Evolutionary conservation across 495 filamentous ascomycete species (phyloP).

Genomic region (Thermochaetoides thermophila): DNA sequence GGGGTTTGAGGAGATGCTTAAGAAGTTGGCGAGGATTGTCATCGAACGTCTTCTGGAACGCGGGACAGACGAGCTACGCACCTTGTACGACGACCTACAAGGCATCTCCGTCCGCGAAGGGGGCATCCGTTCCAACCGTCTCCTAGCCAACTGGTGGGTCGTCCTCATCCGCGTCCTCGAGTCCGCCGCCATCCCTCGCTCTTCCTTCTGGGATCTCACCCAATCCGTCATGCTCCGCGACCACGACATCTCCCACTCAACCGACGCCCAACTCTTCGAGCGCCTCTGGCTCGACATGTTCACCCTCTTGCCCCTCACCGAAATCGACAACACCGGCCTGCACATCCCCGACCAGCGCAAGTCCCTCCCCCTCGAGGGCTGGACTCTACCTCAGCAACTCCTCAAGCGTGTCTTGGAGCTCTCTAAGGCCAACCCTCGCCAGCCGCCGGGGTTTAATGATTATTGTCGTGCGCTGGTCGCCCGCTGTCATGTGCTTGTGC

Average conservation of each 20-base stretch:
- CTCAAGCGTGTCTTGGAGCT: constrained; percentile 47
- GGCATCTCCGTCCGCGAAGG: constrained; percentile 38
- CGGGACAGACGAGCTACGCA: constrained; percentile 37
- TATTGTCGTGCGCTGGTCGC: constrained; percentile 63
- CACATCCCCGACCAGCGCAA: constrained; percentile 42
- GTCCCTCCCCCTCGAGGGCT: constrained; percentile 45
- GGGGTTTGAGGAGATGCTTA: constrained; percentile 29
- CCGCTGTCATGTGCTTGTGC: constrained; percentile 66
- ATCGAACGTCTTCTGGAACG: constrained; percentile 28
- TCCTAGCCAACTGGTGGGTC: constrained; percentile 49
- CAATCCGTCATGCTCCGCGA: constrained; percentile 30
- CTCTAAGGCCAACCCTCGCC: constrained; percentile 43
- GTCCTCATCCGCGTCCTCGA: constrained; percentile 46
- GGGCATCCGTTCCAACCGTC: constrained; percentile 47
- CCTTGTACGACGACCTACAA: constrained; percentile 50
- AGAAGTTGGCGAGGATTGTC: constrained; percentile 21
- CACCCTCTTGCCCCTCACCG: constrained; percentile 56
- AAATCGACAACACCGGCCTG: constrained; percentile 58
- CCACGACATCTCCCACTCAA: constrained; percentile 12
- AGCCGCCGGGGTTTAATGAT: constrained; percentile 55
- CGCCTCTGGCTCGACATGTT: constrained; percentile 59
- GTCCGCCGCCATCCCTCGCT: constrained; percentile 27
- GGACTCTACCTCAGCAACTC: constrained; percentile 52
- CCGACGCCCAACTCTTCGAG: constrained; percentile 48
- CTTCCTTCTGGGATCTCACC: constrained; percentile 44